Percentiles rank a stretch among this genome's conserved stretches.
Evolutionary conservation across 78 protist genomes (phyloP).

Genomic region (Dictyostelium brefeldianum): DNA sequence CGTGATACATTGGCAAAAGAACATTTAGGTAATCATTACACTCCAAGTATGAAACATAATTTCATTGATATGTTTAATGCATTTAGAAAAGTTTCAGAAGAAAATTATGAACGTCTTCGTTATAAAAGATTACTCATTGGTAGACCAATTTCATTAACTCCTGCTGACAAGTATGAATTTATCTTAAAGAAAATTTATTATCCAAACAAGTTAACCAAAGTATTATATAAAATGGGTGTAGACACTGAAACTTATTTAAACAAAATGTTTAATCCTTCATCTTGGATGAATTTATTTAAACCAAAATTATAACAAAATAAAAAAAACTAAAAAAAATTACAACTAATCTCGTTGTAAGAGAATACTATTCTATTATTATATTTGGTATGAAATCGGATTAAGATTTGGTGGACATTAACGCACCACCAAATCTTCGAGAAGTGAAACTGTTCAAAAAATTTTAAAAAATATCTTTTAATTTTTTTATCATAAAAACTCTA

Average conservation of each 20-base stretch:
- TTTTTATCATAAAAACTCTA: no score
- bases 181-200: constrained; percentile 64
- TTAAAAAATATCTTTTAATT: no score
- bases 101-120: constrained; percentile 55
- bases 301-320: constrained; percentile 41
- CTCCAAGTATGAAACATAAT: constrained; percentile 4
- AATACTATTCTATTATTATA: no score
- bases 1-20: constrained; percentile 70
- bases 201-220: constrained; percentile 62
- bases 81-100: constrained; percentile 53
- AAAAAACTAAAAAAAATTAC: neutral
- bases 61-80: constrained; percentile 67
- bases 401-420: no score
- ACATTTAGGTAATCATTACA: constrained; percentile 74
- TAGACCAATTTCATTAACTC: constrained; percentile 54
- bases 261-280: constrained; percentile 51
- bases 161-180: constrained; percentile 59
- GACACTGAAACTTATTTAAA: constrained; percentile 57
- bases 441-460: no score
- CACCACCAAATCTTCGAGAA: no score
- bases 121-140: constrained; percentile 61
- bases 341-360: no score
- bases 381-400: no score
- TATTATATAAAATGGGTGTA: constrained; percentile 63
- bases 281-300: constrained; percentile 48